These are phyloP conservation scores for Cladosporium velox DNA, from an alignment of 2,329 filamentous ascomycete species.

Conservation along the genomic window DNA sequence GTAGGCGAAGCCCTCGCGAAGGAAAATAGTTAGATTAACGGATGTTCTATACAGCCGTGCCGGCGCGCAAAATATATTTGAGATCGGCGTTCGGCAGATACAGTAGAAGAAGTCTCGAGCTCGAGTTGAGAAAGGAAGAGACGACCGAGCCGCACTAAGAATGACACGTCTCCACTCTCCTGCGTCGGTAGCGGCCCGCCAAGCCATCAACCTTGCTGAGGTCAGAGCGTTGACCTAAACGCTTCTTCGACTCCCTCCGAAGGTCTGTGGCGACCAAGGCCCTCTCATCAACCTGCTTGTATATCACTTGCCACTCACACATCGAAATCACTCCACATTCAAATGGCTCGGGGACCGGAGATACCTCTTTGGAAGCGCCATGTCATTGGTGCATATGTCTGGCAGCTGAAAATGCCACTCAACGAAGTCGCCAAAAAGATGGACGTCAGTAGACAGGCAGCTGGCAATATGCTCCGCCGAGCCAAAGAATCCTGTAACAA, in stretches of 20 bases:
- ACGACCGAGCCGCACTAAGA: not conserved
- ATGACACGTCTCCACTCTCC: not conserved
- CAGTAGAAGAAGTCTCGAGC: not conserved
- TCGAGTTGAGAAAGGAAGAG: not conserved
- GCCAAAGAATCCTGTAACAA: not conserved
- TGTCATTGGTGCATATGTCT: not conserved
- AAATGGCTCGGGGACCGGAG: constrained; percentile 2
- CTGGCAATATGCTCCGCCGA: not conserved
- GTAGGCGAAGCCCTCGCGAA: not conserved
- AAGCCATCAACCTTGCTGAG: not conserved
- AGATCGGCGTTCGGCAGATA: not conserved
- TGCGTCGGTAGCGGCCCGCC: not conserved
- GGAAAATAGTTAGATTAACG: not conserved
- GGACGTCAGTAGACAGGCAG: not conserved
- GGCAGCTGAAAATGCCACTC: not conserved
- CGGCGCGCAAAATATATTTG: not conserved
- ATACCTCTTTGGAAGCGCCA: constrained; percentile 11
- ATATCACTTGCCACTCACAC: not conserved
- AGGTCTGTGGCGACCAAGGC: not conserved
- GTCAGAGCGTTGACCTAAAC: not conserved
- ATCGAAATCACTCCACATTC: not conserved
- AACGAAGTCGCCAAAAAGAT: not conserved
- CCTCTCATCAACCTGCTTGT: not conserved
- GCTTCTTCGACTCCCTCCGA: not conserved
- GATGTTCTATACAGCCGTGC: not conserved